These are phyloP conservation scores for Carallia brachiata DNA, from an alignment of 345 rosid species.

Conservation along the genomic window DNA sequence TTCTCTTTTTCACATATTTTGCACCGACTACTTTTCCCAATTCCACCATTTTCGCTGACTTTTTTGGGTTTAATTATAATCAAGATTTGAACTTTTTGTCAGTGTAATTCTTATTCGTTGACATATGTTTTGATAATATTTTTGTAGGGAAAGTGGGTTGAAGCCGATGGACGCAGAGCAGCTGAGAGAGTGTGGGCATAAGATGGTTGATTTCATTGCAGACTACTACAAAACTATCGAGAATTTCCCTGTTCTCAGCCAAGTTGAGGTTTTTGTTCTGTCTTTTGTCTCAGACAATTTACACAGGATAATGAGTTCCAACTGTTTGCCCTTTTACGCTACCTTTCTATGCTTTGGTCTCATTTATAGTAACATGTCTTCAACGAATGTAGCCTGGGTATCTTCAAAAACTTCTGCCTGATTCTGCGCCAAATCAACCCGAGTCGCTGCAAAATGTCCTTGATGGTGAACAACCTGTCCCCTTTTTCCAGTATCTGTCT, in stretches of 20 bases:
- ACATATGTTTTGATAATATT: too few relatives aligned
- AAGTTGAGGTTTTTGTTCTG: conserved; percentile 41
- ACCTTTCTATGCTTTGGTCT: neutral
- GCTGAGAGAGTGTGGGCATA: conserved; percentile 51
- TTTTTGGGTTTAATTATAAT: too few relatives aligned
- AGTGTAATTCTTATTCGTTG: too few relatives aligned
- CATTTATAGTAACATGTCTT: neutral
- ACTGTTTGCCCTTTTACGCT: neutral
- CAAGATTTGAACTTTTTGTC: too few relatives aligned
- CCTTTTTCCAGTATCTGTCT: too few relatives aligned
- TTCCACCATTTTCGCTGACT: too few relatives aligned
- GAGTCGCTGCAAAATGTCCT: conserved; percentile 71
- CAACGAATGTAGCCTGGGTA: conserved; percentile 73
- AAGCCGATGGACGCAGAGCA: conserved; percentile 37
- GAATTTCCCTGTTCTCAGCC: conserved; percentile 80
- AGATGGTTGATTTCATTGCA: conserved; percentile 92
- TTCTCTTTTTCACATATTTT: too few relatives aligned
- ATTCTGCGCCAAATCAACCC: conserved; percentile 75
- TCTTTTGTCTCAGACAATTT: neutral
- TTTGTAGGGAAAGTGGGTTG: conserved; percentile 24
- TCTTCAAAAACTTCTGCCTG: conserved; percentile 63
- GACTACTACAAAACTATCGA: conserved; percentile 82
- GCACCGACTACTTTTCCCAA: too few relatives aligned
- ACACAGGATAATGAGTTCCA: neutral
- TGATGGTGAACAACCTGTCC: conserved; percentile 46